Conservation (phyloP, 306 rosid species). For the Arachis stenosperma region DNA sequence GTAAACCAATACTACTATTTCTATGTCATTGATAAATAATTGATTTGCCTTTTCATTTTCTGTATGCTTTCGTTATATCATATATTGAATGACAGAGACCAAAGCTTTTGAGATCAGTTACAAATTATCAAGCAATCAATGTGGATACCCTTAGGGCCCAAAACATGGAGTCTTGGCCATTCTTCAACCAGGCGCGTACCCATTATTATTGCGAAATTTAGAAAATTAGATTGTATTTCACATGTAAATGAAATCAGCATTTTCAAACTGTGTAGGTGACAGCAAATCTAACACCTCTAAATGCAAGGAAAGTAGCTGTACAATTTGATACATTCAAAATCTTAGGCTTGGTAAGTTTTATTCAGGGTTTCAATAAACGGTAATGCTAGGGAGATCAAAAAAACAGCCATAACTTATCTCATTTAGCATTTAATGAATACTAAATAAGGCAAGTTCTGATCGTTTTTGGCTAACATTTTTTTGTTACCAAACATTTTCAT, state of each 20-base stretch:
- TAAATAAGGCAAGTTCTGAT: too few relatives aligned
- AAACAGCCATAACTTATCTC: too few relatives aligned
- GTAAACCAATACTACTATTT: slow-evolving; percentile 35
- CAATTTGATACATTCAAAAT: slow-evolving; percentile 84
- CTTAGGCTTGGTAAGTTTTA: slow-evolving; percentile 71
- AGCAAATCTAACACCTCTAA: slow-evolving; percentile 84
- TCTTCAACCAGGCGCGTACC: slow-evolving; percentile 77
- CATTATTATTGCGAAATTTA: too few relatives aligned
- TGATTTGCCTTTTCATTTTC: too few relatives aligned
- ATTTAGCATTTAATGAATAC: too few relatives aligned
- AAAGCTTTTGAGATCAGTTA: slow-evolving; percentile 73
- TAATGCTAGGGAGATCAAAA: too few relatives aligned
- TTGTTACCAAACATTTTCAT: too few relatives aligned
- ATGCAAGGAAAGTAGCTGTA: slow-evolving; percentile 86
- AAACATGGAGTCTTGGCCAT: slow-evolving; percentile 92
- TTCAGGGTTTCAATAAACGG: slow-evolving; percentile 10
- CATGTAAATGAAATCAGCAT: neutral
- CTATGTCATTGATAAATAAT: neutral
- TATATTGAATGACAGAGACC: slow-evolving; percentile 62
- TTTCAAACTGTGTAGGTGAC: slow-evolving; percentile 64
- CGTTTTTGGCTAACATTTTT: too few relatives aligned
- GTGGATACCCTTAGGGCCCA: slow-evolving; percentile 84
- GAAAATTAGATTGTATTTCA: neutral
- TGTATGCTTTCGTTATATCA: too few relatives aligned
- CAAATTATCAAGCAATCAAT: slow-evolving; percentile 87